Evolutionary conservation across 2,329 filamentous ascomycete genomes (phyloP).

Genomic region (Ceratocystiopsis brevicomis): DNA sequence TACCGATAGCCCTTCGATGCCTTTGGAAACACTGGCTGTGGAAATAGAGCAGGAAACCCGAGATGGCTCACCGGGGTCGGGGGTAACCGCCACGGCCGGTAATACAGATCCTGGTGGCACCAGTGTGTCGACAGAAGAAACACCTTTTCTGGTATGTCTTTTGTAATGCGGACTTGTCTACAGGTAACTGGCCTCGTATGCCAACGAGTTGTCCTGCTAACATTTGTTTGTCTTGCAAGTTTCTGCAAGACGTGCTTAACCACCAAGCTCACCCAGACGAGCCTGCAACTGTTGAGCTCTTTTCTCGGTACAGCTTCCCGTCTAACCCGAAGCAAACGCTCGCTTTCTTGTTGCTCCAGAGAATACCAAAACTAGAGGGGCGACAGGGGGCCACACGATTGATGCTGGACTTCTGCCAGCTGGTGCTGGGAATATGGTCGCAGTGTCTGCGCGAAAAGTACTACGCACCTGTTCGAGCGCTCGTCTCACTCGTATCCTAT

Average conservation of each 20-base stretch:
- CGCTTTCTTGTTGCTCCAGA: conserved; percentile 48
- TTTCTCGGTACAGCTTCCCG: conserved; percentile 46
- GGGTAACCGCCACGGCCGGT: too few species aligned
- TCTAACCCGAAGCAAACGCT: conserved; percentile 46
- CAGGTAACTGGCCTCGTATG: too few species aligned
- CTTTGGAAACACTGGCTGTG: conserved; percentile 30
- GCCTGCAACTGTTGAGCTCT: conserved; percentile 46
- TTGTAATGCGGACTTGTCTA: neutral
- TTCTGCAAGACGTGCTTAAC: conserved; percentile 44
- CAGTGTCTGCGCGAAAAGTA: conserved; percentile 45
- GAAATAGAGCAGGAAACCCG: conserved; percentile 1
- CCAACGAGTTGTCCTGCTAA: too few species aligned
- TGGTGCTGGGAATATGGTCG: conserved; percentile 49
- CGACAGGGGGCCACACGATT: conserved; percentile 31
- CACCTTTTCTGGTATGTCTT: conserved; percentile 26
- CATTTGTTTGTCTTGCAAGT: conserved; percentile 20
- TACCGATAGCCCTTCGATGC: conserved; percentile 46
- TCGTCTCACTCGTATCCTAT: conserved; percentile 45
- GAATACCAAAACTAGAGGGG: conserved; percentile 38
- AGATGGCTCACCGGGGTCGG: neutral
- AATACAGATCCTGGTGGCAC: neutral
- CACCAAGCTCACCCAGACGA: conserved; percentile 36
- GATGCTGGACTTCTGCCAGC: conserved; percentile 43
- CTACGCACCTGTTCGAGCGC: conserved; percentile 43
- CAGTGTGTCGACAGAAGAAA: conserved; percentile 3